These are phyloP conservation scores for Graphium sp. DNA, from an alignment of 2,329 filamentous ascomycete genomes.

Conservation along the genomic window DNA sequence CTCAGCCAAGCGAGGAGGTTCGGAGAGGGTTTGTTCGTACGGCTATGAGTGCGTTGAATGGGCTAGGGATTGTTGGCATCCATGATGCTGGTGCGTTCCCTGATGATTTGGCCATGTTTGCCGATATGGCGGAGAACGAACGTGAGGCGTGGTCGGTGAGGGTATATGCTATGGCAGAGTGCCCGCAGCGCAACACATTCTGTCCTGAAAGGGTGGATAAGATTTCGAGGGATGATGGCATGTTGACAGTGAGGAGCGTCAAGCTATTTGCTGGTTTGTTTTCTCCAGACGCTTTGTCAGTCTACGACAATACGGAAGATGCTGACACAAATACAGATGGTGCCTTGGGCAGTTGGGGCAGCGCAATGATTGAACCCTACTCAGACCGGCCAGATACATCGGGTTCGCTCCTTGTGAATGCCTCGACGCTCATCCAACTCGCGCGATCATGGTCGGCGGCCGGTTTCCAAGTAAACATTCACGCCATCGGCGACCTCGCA, in stretches of 20 bases:
- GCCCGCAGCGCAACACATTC: conserved; percentile 44
- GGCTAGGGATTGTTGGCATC: conserved; percentile 49
- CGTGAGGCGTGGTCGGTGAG: conserved; percentile 43
- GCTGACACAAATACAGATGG: conserved; percentile 29
- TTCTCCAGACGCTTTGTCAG: background rate
- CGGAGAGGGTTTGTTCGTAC: conserved; percentile 37
- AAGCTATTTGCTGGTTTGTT: conserved; percentile 50
- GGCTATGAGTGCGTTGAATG: conserved; percentile 46
- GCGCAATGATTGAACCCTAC: conserved; percentile 56
- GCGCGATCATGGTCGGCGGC: conserved; percentile 39
- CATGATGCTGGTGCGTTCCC: conserved; percentile 50
- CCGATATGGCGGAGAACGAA: conserved; percentile 26
- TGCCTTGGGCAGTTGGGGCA: conserved; percentile 55
- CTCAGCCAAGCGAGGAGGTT: conserved; percentile 32
- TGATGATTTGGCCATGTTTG: conserved; percentile 34
- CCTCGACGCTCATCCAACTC: conserved; percentile 35
- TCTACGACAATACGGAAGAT: background rate
- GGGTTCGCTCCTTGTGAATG: conserved; percentile 50
- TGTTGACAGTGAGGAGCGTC: conserved; percentile 42
- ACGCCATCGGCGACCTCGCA: conserved; percentile 55
- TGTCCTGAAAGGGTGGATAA: conserved; percentile 33
- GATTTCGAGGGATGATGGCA: conserved; percentile 24
- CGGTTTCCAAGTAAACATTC: conserved; percentile 54
- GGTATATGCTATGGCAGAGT: conserved; percentile 55
- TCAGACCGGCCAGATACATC: conserved; percentile 41